Percentiles rank a stretch among this genome's conserved stretches.
phyloP scores from a whole-genome alignment of 1,139 yeast genomes.

The Debaryomyces udenii region DNA sequence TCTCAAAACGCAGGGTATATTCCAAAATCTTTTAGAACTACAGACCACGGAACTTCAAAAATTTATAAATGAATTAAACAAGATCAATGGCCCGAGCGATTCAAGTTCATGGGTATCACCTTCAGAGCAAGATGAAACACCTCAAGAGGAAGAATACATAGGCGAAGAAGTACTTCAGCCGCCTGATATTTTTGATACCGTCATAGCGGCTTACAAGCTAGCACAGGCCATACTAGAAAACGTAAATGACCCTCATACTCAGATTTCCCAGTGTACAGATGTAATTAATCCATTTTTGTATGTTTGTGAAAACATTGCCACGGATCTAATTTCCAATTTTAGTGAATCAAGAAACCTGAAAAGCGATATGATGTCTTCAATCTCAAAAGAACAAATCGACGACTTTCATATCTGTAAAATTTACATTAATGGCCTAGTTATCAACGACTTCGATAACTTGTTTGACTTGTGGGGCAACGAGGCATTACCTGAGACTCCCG shows the following conservation, averaged over 20 bases:
- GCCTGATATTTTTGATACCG: constrained; percentile 41
- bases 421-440: constrained; percentile 26
- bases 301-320: constrained; percentile 25
- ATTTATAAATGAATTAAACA: constrained; percentile 32
- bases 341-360: constrained; percentile 23
- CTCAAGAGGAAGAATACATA: constrained; percentile 24
- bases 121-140: constrained; percentile 11
- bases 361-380: constrained; percentile 30
- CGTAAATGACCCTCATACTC: constrained; percentile 12
- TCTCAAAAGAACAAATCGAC: constrained; percentile 25
- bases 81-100: constrained; percentile 9
- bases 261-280: constrained; percentile 12
- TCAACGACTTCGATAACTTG: constrained; percentile 20
- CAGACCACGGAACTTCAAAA: constrained; percentile 31
- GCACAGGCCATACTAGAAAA: constrained; percentile 36
- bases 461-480: constrained; percentile 29
- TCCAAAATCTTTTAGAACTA: constrained; percentile 19
- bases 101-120: neutral
- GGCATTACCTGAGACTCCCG: constrained; percentile 31
- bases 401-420: constrained; percentile 29
- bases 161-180: constrained; percentile 41
- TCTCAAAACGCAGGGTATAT: constrained; percentile 21
- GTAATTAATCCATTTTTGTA: constrained; percentile 22
- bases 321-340: constrained; percentile 26
- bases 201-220: constrained; percentile 33